These are phyloP conservation scores for Tillandsia fasciculata DNA, from an alignment of 176 grass and related monocot genomes.

Conservation along the genomic window DNA sequence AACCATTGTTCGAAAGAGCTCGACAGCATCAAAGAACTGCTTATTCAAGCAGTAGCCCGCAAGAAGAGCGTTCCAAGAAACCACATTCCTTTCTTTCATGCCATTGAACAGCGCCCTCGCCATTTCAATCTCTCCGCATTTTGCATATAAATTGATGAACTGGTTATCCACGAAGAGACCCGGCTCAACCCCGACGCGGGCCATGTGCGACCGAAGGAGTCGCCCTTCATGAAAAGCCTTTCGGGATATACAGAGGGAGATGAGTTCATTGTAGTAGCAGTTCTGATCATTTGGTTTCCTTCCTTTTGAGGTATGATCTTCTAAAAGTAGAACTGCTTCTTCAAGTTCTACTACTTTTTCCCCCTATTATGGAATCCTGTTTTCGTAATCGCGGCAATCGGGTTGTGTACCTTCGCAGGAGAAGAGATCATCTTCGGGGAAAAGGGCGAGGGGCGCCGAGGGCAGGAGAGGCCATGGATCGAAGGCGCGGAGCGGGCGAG, in stretches of 20 bases:
- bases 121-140: conserved; percentile 10
- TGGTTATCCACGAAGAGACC: conserved; percentile 23
- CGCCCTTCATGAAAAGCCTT: conserved; percentile 11
- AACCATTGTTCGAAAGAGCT: conserved; percentile 16
- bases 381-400: background rate
- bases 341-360: background rate
- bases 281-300: background rate
- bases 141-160: conserved; percentile 20
- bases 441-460: background rate
- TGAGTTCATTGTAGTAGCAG: conserved; percentile 12
- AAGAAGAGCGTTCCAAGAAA: conserved; percentile 29
- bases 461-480: background rate
- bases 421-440: background rate
- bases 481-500: background rate
- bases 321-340: conserved; percentile 2
- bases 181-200: background rate
- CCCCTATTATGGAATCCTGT: background rate
- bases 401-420: background rate
- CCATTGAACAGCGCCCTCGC: conserved; percentile 19
- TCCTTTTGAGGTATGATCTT: background rate
- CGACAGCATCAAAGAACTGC: conserved; percentile 1
- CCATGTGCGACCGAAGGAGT: conserved; percentile 11
- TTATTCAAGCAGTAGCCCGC: conserved; percentile 18
- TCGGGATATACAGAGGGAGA: conserved; percentile 23
- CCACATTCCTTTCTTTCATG: conserved; percentile 22